Base-by-base conservation (phyloP, 805 yeast species). In the Wickerhamiella spandovensis region DNA sequence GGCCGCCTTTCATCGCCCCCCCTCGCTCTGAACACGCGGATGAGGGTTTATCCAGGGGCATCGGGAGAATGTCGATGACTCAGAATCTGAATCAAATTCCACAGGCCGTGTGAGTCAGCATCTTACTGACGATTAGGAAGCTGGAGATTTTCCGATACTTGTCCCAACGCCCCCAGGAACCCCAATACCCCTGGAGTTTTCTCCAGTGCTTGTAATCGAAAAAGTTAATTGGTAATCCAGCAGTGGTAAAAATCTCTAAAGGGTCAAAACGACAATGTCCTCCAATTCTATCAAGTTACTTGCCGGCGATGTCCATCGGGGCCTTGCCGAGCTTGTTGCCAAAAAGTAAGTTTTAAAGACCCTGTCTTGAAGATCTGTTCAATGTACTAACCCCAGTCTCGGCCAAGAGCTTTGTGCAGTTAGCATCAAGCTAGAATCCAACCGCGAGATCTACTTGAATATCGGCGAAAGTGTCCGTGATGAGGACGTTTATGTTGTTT, bases 401-500 rank as follows among this genome's bases (percentile, higher is more conserved):
- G 84, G 84, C 20, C 64, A 85, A 15, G 76, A 76, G 12, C 70
- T 86, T 43, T 78, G 94, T 47, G 81, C 81, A 53, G 80, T 90
- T 21, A 82, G 82, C 44, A 94, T 88, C 12, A 81, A 83, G 56
- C 88, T 86, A 63, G 86, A 85, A 66, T 79, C 95, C 38, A 90
- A 87, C 64, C 79, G 77, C 59, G 97, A 90, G 67, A 84, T 95
- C 1, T 84, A 95, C 2, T 90, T 90, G 15, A 77, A 87, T 28
- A 81, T 87, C 52, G 89, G 87, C 32, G 95, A 87, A 63, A 80
- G 90, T 35, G 84, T 87, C 23, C 77, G 96, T 67, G 95, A 88
- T 62, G 95, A 88, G 63, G 95, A 87, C 60, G 89, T 85, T 10
- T 85, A 79, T 62, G 63, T 65, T 46, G 49, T 65, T 46, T 59